phyloP scores from a whole-genome alignment of 495 filamentous ascomycete genomes.

The Stereocaulon alpinum region DNA sequence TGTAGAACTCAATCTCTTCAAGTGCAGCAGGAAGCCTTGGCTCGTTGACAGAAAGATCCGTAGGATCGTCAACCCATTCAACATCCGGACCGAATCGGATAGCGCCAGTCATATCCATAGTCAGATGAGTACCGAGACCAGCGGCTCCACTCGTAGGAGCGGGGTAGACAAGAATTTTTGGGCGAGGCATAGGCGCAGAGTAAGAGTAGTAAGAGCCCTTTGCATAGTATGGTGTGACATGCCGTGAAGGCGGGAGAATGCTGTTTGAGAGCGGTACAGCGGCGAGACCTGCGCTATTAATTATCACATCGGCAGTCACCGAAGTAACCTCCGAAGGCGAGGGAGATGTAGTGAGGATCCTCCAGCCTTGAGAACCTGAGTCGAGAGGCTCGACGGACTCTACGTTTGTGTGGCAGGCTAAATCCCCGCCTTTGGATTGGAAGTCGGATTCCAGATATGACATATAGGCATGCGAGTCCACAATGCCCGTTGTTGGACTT shows the following conservation, averaged over 20 bases:
- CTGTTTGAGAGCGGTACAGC: constrained; percentile 73
- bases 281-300: constrained; percentile 78
- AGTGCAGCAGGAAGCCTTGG: constrained; percentile 57
- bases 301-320: constrained; percentile 62
- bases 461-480: constrained; percentile 84
- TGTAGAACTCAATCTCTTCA: constrained; percentile 63
- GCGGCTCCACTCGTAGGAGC: constrained; percentile 68
- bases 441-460: constrained; percentile 63
- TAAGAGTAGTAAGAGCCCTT: constrained; percentile 97
- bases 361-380: constrained; percentile 40
- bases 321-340: constrained; percentile 37
- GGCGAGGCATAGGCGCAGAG: constrained; percentile 48
- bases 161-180: constrained; percentile 76
- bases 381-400: constrained; percentile 44
- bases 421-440: constrained; percentile 64
- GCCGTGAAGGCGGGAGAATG: constrained; percentile 52
- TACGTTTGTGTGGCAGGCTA: constrained; percentile 56
- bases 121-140: constrained; percentile 88
- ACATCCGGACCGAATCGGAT: constrained; percentile 93
- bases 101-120: constrained; percentile 74
- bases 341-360: constrained; percentile 39
- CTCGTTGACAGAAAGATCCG: constrained; percentile 43
- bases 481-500: constrained; percentile 74
- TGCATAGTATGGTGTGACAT: constrained; percentile 61
- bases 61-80: constrained; percentile 71